Base-by-base conservation (phyloP, 345 rosid species). In the Garcia nutans region DNA sequence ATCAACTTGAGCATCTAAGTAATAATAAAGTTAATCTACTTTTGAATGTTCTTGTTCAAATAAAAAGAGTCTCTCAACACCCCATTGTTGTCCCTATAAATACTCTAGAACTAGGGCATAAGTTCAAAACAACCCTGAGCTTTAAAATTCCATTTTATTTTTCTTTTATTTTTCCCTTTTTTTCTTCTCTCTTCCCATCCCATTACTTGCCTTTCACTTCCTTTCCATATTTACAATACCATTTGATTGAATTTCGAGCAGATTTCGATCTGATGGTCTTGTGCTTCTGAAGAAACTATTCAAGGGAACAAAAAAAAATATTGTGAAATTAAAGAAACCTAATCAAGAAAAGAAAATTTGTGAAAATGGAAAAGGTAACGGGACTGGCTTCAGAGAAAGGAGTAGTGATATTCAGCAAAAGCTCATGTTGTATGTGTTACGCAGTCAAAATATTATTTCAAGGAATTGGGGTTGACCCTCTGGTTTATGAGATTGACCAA, bases 21-120 rank as follows among this genome's bases (percentile, higher is more conserved):
- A 80, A 75, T 41, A 80, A 75, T 54, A 28, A 70, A 75, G 84
- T 72, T 79, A 65, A 33, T 71, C 71, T 37, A 42, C 75, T 84
- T 84, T 83, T 74, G 83, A 85, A 84, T 84, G 84, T 71, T 86
- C 74, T 81, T 76, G 59, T 77, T 73, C 76, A 74, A 83, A 76
- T 77, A 60, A 75, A 63, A 76, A 72, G 41, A 47, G 50, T 1
- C 78, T 72, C 82, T 71, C 74, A 65, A 5, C 72, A 57, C 67
- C 73, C n/a, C 20, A 5, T 3, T 17, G 68, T 69, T 76, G 77
- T 86, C 87, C 87, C 89, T 91, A 91, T 91, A 91, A 84, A 89
- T 88, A 88, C 84, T 72, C 60, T 28, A 68, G 68, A 80, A 83
- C 24, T 76, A 79, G 70, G 47, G 70, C 78, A 74, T 64, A 75